Evolutionary conservation across 2,329 filamentous ascomycete species (phyloP), one percentile per base, ranked within the genome.

Genomic region (Microsporum ferrugineum): DNA sequence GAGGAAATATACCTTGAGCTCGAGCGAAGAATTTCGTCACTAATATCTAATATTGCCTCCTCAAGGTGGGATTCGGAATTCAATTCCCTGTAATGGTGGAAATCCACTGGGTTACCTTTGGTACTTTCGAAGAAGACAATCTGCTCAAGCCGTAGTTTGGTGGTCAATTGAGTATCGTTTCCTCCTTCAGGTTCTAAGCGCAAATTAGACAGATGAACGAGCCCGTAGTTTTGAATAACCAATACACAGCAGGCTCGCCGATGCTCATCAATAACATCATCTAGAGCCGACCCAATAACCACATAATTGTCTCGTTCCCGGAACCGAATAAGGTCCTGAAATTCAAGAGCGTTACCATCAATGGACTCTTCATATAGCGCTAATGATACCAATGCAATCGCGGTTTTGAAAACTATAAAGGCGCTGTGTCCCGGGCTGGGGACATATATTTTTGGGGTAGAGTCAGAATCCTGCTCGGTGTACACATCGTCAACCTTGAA

Each of bases 141-240:
- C 75, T 99, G 91, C 70, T 96, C 90, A 45, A 99, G 81, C 74
- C 94, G 96, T 74, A 85, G 89, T 74, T 90, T 94, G 5, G 89
- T 88, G 0, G 88, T 91, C 31, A 55, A 10, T 36, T 55, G 31
- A 34, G 12, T 7, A 14, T 95, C 83, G 65, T 76, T 76, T 12
- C 65, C n/a, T 14, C 10, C 56, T 31, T 31, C 36, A n/a, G n/a
- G 36, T 14, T 43, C 43, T 23, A 41, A n/a, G 14, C 23, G 36
- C 56, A 41, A 58, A 36, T 29, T 58, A 58, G 76, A 75, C 43
- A 85, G 71, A 58, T 82, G 78, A 57, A 85, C 71, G n/a, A 85
- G 71, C 10, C 84, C 84, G 67, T 79, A 81, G 39, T 79, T 78
- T 64, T 80, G 77, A 61, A 85, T 72, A 70, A 85, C 84, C 8